Evolutionary conservation across 805 yeast species (phyloP), one percentile per base, ranked within the genome.

Genomic region (Metschnikowia shivogae): DNA sequence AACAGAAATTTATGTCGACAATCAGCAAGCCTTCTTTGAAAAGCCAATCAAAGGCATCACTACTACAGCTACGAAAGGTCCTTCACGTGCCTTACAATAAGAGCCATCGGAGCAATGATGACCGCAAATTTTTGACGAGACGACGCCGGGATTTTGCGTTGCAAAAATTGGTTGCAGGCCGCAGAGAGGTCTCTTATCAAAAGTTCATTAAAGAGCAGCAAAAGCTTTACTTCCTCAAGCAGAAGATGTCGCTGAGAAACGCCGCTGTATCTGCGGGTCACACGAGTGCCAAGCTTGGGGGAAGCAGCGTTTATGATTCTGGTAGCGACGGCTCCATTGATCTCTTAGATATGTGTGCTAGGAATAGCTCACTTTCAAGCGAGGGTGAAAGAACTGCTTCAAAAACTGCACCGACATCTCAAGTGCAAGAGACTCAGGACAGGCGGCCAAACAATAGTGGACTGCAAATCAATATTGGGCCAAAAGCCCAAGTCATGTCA

Each of bases 81-180:
- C 47, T 44, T 6, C 42, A 48, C 7, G 52, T 45, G 7, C 52
- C 48, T 6, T 47, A 46, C 7, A 45, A 49, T 34, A 47, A 44
- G 39, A 46, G 41, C 43, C 48, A 33, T 28, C 42, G 45, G n/a
- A 54, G 37, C 5, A 36, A 30, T 1, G 48, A 46, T 8, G 52
- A 48, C 50, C 20, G 37, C 45, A 45, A 51, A 1, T 49, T 44
- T 30, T 36, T 50, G 28, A 34, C 43, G 24, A 46, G 47, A 26
- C 36, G 56, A 34, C 46, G 36, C 12, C 51, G 48, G 28, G 64
- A 60, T 27, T 47, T 61, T 39, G 49, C 54, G 20, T 39, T 66
- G 11, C 64, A 62, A 43, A 55, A 55, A 10, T 37, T 65, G 9
- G 55, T 61, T 13, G 53, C 58, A 9, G 69, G 68, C 4, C 49